Base-by-base conservation (phyloP, 805 yeast species). In the Lipomyces mesembrius region DNA sequence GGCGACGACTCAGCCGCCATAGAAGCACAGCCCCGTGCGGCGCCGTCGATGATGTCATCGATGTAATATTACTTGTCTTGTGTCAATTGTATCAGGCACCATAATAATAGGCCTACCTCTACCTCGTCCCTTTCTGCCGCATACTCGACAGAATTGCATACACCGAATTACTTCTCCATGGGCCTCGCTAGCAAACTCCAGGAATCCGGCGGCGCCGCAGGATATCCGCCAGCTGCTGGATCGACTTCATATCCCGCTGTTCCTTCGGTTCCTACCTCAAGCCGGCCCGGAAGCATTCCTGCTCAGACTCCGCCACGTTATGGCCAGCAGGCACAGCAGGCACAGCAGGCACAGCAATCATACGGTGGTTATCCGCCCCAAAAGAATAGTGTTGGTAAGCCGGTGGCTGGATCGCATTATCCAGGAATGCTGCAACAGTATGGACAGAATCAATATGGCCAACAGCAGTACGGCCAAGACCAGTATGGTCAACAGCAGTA, bases 381-480 rank as follows among this genome's bases (percentile, higher is more conserved):
- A 14, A 17, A 37, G 17, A 12, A 12, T 37, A 12, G 6, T 14
- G 43, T 14, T 12, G 43, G 43, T 12, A 37, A 37, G 43, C 43
- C 43, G 43, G 43, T 37, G 3, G 43, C 43, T 1, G 43, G 43
- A 37, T 58, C 27, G 57, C 57, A 17, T 17, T 58, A 51, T 20
- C 53, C 34, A 6, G 62, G 46, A 27, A 17, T 57, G 8, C 51
- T 32, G 22, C 63, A 27, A 62, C 65, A 32, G 17, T 60, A 60
- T 20, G 67, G 64, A 6, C 69, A 60, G 17, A 65, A 59, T 9
- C 69, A 61, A 39, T 66, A 68, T 32, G 66, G 66, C 17, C 57
- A 54, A 8, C 71, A 37, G 14, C 43, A 4, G 12, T 37, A 37
- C n/a, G 43, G 43, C 5, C 43, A 11, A 5, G 29, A 27, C 29